phyloP scores from a whole-genome alignment of 2,329 filamentous ascomycete genomes.

The Pseudocercospora eumusae region DNA sequence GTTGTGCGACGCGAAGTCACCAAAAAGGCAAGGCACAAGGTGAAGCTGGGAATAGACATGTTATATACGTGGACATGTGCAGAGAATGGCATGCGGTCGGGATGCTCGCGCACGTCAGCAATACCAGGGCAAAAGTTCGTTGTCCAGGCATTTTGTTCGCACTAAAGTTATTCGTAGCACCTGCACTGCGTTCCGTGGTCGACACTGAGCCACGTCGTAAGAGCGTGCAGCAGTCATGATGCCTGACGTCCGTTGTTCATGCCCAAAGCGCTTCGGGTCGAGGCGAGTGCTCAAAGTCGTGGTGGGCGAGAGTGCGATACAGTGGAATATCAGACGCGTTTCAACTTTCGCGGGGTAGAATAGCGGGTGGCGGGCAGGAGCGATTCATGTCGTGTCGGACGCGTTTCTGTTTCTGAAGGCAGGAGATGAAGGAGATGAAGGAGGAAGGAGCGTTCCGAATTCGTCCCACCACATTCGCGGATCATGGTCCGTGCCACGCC shows the following conservation, averaged over 20 bases:
- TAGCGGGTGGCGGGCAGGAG: too few relatives aligned
- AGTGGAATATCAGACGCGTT: neutral
- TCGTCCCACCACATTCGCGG: neutral
- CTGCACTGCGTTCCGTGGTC: slow-evolving; percentile 9
- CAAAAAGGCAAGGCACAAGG: neutral
- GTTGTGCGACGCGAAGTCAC: neutral
- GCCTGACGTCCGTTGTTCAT: slow-evolving; percentile 12
- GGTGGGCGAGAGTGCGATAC: neutral
- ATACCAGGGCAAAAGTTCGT: neutral
- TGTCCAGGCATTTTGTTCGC: neutral
- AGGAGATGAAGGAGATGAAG: slow-evolving; percentile 5
- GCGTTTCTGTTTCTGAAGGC: too few relatives aligned
- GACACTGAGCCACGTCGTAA: slow-evolving; percentile 14
- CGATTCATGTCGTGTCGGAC: neutral
- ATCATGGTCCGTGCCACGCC: neutral
- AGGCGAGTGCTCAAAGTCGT: neutral
- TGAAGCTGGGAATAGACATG: neutral
- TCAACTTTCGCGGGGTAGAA: too few relatives aligned
- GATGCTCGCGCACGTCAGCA: neutral
- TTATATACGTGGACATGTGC: slow-evolving; percentile 3
- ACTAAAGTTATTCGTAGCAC: slow-evolving; percentile 3
- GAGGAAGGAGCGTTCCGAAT: too few relatives aligned
- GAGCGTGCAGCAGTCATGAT: slow-evolving; percentile 17
- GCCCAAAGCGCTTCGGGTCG: slow-evolving; percentile 9
- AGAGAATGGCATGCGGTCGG: neutral